phyloP scores from a whole-genome alignment of 2,329 filamentous ascomycete species.

The Xylariaceae sp. region DNA sequence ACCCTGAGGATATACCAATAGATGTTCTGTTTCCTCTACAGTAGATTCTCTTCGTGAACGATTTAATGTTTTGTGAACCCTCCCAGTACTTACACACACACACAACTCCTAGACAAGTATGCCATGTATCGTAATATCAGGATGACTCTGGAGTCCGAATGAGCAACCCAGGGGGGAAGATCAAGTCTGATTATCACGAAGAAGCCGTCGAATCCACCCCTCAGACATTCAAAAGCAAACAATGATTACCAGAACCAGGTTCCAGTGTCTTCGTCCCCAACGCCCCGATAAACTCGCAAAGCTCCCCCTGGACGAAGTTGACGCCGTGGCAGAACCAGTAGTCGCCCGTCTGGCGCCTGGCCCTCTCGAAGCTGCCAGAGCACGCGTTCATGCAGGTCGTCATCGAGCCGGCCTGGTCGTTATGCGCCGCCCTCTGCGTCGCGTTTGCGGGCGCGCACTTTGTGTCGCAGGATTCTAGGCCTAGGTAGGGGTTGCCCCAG shows the following conservation, averaged over 20 bases:
- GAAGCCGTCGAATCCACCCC: not conserved
- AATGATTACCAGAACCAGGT: constrained; percentile 19
- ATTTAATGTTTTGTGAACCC: too few species aligned
- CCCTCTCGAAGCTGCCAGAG: constrained; percentile 21
- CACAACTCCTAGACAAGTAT: too few species aligned
- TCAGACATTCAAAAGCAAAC: constrained; percentile 10
- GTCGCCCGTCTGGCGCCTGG: constrained; percentile 15
- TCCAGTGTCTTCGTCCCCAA: constrained; percentile 21
- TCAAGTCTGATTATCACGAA: not conserved
- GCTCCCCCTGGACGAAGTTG: constrained; percentile 26
- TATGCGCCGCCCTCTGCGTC: constrained; percentile 19
- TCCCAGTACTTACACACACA: too few species aligned
- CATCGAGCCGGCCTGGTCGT: constrained; percentile 20
- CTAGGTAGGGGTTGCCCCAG: constrained; percentile 27
- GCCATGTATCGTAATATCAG: not conserved
- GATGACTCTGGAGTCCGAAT: not conserved
- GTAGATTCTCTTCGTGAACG: too few species aligned
- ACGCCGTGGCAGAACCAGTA: constrained; percentile 31
- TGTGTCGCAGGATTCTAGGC: constrained; percentile 26
- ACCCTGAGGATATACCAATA: not conserved
- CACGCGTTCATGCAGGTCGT: constrained; percentile 25
- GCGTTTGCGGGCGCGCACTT: constrained; percentile 22
- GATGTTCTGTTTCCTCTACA: too few species aligned
- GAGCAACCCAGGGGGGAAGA: not conserved
- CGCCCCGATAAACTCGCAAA: constrained; percentile 27